Evolutionary conservation across 2,329 filamentous ascomycete genomes (phyloP).

Genomic region (Ceratocystiopsis brevicomis): DNA sequence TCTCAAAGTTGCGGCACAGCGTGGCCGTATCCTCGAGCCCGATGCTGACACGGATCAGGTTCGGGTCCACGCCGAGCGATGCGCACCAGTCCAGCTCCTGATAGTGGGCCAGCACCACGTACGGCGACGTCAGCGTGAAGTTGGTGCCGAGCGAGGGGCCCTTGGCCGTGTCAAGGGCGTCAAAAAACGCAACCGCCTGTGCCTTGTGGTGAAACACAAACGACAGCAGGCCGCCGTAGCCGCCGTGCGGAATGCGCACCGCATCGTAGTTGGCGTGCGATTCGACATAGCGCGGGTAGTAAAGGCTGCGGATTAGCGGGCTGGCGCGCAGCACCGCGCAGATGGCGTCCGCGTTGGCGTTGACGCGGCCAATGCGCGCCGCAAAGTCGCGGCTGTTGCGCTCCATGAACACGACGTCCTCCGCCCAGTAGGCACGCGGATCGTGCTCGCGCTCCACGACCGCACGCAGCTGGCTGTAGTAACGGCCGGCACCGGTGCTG

Average conservation of each 20-base stretch:
- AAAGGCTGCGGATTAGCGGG: constrained; percentile 51
- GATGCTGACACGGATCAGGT: constrained; percentile 72
- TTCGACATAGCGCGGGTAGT: constrained; percentile 68
- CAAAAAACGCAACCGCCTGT: constrained; percentile 67
- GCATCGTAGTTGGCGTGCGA: constrained; percentile 49
- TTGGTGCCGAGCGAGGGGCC: constrained; percentile 92
- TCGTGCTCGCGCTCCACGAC: constrained; percentile 42
- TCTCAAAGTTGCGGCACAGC: constrained; percentile 43
- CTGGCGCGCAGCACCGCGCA: constrained; percentile 48
- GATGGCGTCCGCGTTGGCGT: constrained; percentile 67
- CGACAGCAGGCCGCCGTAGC: constrained; percentile 80
- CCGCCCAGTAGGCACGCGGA: constrained; percentile 84
- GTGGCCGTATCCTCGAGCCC: constrained; percentile 63
- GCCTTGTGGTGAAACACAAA: constrained; percentile 54
- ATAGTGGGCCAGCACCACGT: constrained; percentile 83
- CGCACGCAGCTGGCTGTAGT: constrained; percentile 48
- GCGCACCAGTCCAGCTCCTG: constrained; percentile 80
- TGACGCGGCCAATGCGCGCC: constrained; percentile 64
- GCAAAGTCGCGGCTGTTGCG: constrained; percentile 88
- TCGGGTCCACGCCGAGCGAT: constrained; percentile 60
- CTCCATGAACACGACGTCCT: constrained; percentile 89
- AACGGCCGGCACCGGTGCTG: background rate
- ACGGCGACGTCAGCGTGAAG: constrained; percentile 83
- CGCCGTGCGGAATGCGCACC: constrained; percentile 47
- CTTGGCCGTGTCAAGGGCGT: constrained; percentile 72